Evolutionary conservation across 140 eudicot species (phyloP), one percentile per base, ranked within the genome.

Genomic region (Anethum foeniculum): DNA sequence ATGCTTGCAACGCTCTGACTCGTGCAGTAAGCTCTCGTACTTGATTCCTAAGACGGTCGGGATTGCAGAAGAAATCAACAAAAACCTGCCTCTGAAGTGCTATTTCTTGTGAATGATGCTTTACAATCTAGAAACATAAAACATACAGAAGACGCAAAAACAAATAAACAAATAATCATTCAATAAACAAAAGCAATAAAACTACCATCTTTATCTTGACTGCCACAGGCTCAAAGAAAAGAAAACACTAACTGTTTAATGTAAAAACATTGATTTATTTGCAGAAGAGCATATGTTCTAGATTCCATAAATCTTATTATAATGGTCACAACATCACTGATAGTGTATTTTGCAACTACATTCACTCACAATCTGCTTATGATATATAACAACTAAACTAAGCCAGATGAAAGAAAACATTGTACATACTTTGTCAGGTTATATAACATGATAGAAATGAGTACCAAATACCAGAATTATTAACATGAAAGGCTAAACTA

Each of bases 71-170:
- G 82, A 95, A 95, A 80, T 95, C 99, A 28, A 95, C 99, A 78
- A 95, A 95, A 47, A 95, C 97, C 56, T 93, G 88, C 83, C 99
- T 89, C 46, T 94, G 97, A 77, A 94, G 89, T 71, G 90, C 91
- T 82, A 92, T 89, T 87, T 95, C 97, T 89, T 89, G 94, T 0
- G 96, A 88, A 85, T 92, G 99, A 88, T 95, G 99, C 79, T 95
- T 95, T 28, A 89, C 92, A 44, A 92, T 95, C 99, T 92, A 85
- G 72, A 75, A n/a, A 49, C 60, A 77, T 11, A 18, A 28, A 83
- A 23, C 47, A 30, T 23, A n/a, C 11, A 46, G 27, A 75, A 41
- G 3, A 9, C 1, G 12, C 0, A 43, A 23, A 43, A 46, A 75
- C 39, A 21, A 16, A 39, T 39, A 43, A 46, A 75, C 39, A 21